Evolutionary conservation across 2,329 filamentous ascomycete species (phyloP).

Genomic region (Bisporella sp.): DNA sequence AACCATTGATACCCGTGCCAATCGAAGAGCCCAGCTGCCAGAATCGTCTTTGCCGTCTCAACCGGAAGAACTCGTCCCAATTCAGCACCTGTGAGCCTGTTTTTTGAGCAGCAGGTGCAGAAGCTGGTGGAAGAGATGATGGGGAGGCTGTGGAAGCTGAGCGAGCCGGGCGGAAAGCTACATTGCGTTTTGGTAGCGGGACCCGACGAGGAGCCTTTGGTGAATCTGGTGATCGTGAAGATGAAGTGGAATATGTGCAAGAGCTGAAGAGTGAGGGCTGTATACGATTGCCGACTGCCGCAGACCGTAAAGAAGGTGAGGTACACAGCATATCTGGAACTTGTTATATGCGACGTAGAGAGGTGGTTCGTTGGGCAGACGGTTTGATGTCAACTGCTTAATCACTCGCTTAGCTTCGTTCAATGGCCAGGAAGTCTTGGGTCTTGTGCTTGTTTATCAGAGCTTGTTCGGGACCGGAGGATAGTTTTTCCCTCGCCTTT

Average conservation of each 20-base stretch:
- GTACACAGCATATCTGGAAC: slow-evolving; percentile 18
- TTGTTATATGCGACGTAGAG: too few relatives aligned
- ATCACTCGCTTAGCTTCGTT: too few relatives aligned
- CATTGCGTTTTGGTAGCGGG: slow-evolving; percentile 21
- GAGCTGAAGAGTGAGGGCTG: slow-evolving; percentile 22
- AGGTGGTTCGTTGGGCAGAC: too few relatives aligned
- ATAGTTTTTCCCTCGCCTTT: too few relatives aligned
- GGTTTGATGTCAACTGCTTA: too few relatives aligned
- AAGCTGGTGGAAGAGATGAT: slow-evolving; percentile 4
- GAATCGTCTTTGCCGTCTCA: slow-evolving; percentile 77
- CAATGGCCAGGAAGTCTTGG: too few relatives aligned
- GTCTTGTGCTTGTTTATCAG: too few relatives aligned
- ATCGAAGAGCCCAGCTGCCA: slow-evolving; percentile 77
- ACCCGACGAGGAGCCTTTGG: slow-evolving; percentile 13
- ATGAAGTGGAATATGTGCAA: slow-evolving; percentile 17
- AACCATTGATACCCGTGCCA: slow-evolving; percentile 53
- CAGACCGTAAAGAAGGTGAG: slow-evolving; percentile 23
- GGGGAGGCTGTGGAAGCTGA: slow-evolving; percentile 12
- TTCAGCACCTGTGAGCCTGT: slow-evolving; percentile 38
- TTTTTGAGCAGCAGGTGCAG: slow-evolving; percentile 5
- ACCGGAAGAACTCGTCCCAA: slow-evolving; percentile 90
- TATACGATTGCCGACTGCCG: slow-evolving; percentile 24
- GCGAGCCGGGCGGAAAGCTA: slow-evolving; percentile 19
- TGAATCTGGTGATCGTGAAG: slow-evolving; percentile 13
- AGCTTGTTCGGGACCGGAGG: too few relatives aligned